A percentile compares a stretch with the other conserved stretches of the same genome.
phyloP scores from a whole-genome alignment of 164 flowering plant genomes.

The Aristolochia fimbriata region DNA sequence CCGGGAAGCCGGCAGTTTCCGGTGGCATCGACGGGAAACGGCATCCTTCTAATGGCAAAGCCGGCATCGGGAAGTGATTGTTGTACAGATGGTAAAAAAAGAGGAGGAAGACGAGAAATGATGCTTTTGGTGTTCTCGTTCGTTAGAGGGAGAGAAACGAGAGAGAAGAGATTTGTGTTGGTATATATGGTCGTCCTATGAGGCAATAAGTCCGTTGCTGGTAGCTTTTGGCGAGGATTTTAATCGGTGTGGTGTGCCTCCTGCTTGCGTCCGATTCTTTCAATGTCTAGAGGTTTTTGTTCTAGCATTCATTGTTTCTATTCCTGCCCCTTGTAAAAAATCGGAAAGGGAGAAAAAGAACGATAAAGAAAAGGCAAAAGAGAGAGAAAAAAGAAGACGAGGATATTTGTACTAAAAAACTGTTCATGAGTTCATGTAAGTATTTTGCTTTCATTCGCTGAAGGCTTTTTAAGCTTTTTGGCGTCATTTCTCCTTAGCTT shows the following conservation, averaged over 20 bases:
- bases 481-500: too few species aligned
- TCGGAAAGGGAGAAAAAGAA: not conserved
- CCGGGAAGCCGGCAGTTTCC: constrained; percentile 37
- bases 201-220: constrained; percentile 53
- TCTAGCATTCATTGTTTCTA: not conserved
- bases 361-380: constrained; percentile 1
- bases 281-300: not conserved
- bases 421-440: too few species aligned
- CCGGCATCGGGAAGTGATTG: constrained; percentile 44
- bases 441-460: not conserved
- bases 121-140: constrained; percentile 9
- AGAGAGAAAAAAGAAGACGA: not conserved
- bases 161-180: constrained; percentile 13
- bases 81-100: not conserved
- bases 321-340: not conserved
- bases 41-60: constrained; percentile 12
- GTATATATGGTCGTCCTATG: constrained; percentile 1
- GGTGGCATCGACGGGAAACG: constrained; percentile 43
- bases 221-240: constrained; percentile 15
- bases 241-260: constrained; percentile 7
- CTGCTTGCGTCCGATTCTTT: constrained; percentile 3
- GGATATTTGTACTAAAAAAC: not conserved
- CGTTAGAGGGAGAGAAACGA: constrained; percentile 9
- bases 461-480: too few species aligned
- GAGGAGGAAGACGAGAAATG: not conserved